Conservation (phyloP, 2,329 filamentous ascomycete genomes). For the Xylariaceae sp. region DNA sequence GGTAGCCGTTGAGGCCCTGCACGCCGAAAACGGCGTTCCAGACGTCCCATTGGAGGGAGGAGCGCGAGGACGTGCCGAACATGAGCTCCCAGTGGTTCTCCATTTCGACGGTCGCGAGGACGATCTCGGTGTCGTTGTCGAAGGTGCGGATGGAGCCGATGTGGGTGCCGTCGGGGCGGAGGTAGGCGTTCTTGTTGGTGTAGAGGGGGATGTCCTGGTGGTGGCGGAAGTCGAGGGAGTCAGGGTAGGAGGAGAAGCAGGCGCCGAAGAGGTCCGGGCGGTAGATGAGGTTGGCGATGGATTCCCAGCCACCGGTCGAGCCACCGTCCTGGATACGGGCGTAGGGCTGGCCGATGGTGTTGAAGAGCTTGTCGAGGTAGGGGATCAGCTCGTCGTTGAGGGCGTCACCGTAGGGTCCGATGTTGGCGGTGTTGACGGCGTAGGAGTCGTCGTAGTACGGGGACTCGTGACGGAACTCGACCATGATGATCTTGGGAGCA, state of each 20-base stretch:
- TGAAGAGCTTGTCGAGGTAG: conserved; percentile 20
- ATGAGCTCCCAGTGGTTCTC: conserved; percentile 26
- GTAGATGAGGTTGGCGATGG: conserved; percentile 21
- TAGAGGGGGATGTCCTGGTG: conserved; percentile 24
- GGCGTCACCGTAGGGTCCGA: conserved; percentile 24
- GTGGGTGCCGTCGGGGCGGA: conserved; percentile 7
- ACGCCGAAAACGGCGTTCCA: conserved; percentile 25
- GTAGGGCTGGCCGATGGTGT: conserved; percentile 21
- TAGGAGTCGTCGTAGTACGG: conserved; percentile 26
- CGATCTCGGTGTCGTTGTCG: conserved; percentile 5
- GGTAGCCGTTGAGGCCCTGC: conserved; percentile 22
- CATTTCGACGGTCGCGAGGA: conserved; percentile 17
- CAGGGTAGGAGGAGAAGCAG: conserved; percentile 25
- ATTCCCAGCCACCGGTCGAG: conserved; percentile 24
- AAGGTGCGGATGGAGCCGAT: conserved; percentile 20
- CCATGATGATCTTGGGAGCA: conserved; percentile 22
- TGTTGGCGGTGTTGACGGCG: conserved; percentile 23
- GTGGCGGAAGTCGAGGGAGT: conserved; percentile 20
- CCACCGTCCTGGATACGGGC: conserved; percentile 24
- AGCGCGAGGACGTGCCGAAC: conserved; percentile 24
- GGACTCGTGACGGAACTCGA: conserved; percentile 22
- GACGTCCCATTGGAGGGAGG: conserved; percentile 22
- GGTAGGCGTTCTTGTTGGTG: conserved; percentile 22
- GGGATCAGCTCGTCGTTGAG: conserved; percentile 25
- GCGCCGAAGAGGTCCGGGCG: conserved; percentile 25